Evolutionary conservation across 176 grass and related monocot genomes (phyloP), one percentile per base, ranked within the genome.

Genomic region (Neostapfia colusana): DNA sequence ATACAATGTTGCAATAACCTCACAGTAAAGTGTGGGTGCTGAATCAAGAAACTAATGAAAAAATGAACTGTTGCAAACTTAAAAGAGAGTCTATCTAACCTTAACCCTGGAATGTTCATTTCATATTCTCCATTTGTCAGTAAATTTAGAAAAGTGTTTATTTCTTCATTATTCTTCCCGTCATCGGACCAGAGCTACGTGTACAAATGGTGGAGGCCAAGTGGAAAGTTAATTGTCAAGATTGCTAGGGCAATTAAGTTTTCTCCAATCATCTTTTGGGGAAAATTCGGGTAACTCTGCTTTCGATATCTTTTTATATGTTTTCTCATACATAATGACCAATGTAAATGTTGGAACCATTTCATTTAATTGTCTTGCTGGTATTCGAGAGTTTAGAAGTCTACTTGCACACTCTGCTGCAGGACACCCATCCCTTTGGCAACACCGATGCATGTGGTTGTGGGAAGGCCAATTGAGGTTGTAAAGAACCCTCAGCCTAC

Each of bases 201-300:
- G n/a, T 98, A 90, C 23, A 92, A 84, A 43, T 98, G 95, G 95
- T 99, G 95, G 95, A 95, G 91, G 43, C 91, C 95, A 65, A 59
- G 81, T 38, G 95, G 91, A 15, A 95, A 92, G 78, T 74, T 92
- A 69, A 90, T 99, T 72, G 79, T 95, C 39, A 85, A 85, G 74
- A 90, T 99, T 75, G 83, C 95, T 82, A 87, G 91, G 82, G 91
- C 89, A 39, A 88, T 98, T 20, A 98, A 98, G 66, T 94, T 98
- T 89, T 92, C 91, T 56, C 95, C 95, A 64, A 83, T 94, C 43
- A 71, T 98, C 50, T 98, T 93, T 65, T 98, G 89, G 85, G 95
- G 95, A 49, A 94, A 86, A 87, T 86, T 81, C 4, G 91, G 95
- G 91, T 94, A 92, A 48, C 16, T 7, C 41, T 3, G 37, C 4